Evolutionary conservation across 805 yeast genomes (phyloP).

Genomic region (Blastobotrys parvus): DNA sequence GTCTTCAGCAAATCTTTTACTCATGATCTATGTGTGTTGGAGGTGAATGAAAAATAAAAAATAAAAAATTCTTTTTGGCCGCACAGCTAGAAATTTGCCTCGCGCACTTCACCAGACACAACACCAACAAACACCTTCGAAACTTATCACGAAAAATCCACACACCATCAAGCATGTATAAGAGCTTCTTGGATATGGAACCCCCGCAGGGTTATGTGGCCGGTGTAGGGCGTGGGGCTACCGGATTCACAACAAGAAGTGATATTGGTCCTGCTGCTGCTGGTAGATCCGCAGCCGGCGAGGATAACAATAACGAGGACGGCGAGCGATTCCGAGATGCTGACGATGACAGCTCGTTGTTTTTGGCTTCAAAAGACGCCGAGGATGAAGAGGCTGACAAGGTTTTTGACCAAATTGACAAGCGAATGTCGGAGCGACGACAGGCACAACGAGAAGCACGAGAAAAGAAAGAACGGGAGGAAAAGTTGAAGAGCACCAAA

Average conservation of each 20-base stretch:
- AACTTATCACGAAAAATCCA: too few relatives aligned
- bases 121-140: background rate
- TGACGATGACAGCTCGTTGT: slow-evolving; percentile 28
- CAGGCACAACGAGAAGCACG: slow-evolving; percentile 22
- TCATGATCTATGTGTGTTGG: slow-evolving; percentile 29
- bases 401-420: slow-evolving; percentile 61
- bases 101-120: background rate
- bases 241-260: slow-evolving; percentile 83
- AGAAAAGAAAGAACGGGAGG: slow-evolving; percentile 20
- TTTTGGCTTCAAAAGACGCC: slow-evolving; percentile 28
- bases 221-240: slow-evolving; percentile 92
- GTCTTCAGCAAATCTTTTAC: slow-evolving; percentile 44
- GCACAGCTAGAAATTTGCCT: background rate
- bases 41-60: background rate
- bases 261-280: slow-evolving; percentile 52
- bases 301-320: slow-evolving; percentile 20
- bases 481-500: slow-evolving; percentile 21
- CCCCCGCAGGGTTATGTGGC: slow-evolving; percentile 89
- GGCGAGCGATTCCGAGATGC: slow-evolving; percentile 27
- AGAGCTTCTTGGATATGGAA: slow-evolving; percentile 62
- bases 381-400: slow-evolving; percentile 76
- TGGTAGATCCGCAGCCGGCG: slow-evolving; percentile 29
- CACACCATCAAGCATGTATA: too few relatives aligned
- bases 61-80: background rate
- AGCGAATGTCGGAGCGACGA: slow-evolving; percentile 30